Conservation (phyloP, 345 rosid genomes). For the Hevea brasiliensis region DNA sequence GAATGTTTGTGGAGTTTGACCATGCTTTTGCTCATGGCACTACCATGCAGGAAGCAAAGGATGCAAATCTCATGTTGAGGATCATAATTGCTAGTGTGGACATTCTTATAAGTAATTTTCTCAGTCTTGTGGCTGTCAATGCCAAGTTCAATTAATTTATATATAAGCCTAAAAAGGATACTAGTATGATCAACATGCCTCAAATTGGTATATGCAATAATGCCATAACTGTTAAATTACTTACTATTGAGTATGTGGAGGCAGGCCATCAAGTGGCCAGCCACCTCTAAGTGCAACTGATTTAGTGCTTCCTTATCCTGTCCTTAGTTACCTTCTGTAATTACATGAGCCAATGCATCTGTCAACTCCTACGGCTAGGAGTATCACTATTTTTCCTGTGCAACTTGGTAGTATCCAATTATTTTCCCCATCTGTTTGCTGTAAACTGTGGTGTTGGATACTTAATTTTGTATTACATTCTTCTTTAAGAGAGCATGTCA, state of each 20-base stretch:
- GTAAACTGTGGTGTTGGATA: neutral
- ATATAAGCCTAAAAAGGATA: neutral
- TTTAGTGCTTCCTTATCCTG: neutral
- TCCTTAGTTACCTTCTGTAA: conserved; percentile 1
- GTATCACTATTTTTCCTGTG: neutral
- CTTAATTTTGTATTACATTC: neutral
- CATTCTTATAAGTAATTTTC: conserved; percentile 19
- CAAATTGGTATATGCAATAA: neutral
- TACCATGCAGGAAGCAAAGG: conserved; percentile 20
- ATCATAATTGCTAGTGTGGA: conserved; percentile 17
- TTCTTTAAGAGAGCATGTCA: conserved; percentile 15
- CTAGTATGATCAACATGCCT: conserved; percentile 4
- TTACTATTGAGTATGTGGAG: neutral
- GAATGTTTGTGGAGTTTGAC: conserved; percentile 14
- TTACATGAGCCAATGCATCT: neutral
- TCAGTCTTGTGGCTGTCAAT: neutral
- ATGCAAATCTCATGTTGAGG: conserved; percentile 19
- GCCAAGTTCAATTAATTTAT: neutral
- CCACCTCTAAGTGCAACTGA: conserved; percentile 1
- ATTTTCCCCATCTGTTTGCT: neutral
- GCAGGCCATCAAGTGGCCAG: neutral
- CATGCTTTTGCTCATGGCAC: conserved; percentile 20
- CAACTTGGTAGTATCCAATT: neutral
- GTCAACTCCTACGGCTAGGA: neutral
- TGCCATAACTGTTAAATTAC: neutral